Base-by-base conservation (phyloP, 352 stramenopile species). In the Globisporangium okanoganense region DNA sequence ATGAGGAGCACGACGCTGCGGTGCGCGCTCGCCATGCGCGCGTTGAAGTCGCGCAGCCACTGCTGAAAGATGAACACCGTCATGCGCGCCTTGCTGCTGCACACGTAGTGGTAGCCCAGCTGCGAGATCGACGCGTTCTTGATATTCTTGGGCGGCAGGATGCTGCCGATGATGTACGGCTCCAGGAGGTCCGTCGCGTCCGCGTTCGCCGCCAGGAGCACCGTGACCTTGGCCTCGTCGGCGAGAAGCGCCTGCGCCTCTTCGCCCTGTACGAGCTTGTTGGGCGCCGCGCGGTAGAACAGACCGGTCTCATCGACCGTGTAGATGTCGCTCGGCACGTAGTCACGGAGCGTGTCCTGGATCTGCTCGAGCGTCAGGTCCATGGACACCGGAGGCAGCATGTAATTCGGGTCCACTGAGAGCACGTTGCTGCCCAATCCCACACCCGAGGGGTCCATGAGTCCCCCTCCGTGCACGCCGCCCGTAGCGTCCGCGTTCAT, bases 61-160 rank as follows among this genome's bases (percentile, higher is more conserved):
- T 93, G 82, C 74, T 95, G 83, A 67, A 95, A 95, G 61, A 95
- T 93, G 60, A 92, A 91, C 33, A 93, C 82, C 13, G 85, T 95
- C 85, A 95, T 95, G 59, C 83, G 85, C 20, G 82, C 73, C 67
- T 88, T 87, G 70, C 78, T 87, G 65, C 79, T 92, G 70, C 78
- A 88, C 22, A 93, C 79, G 69, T 95, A 95, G 74, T 95, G 84
- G 67, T 92, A 94, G 7, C 85, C 85, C 18, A 92, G 73, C 62
- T 92, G 82, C 59, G 80, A 80, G 59, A 90, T 87, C 8, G 81
- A 88, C 25, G 83, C 79, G 66, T 87, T 90, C 70, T 90, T 90
- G 59, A 92, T 90, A 63, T 74, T 73, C 69, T 88, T 89, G 20
- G 85, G 85, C 2, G 85, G 66, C 25, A 89, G 70, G 16, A 92